A percentile compares a stretch with the other conserved stretches of the same genome.
phyloP scores from a whole-genome alignment of 306 rosid genomes.

The Vicia villosa region DNA sequence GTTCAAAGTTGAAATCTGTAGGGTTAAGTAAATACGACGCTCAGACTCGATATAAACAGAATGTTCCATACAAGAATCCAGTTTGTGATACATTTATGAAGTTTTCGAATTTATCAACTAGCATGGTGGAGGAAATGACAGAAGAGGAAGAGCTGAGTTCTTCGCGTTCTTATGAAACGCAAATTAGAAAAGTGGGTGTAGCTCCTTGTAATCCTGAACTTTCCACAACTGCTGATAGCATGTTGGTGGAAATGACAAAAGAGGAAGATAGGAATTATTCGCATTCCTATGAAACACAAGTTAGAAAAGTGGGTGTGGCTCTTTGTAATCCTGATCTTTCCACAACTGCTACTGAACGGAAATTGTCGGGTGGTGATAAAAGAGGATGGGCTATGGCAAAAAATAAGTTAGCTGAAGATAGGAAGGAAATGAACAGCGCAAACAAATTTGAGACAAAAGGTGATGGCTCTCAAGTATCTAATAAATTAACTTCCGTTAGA shows the following conservation, averaged over 20 bases:
- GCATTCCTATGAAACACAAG: slow-evolving; percentile 38
- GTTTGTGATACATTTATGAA: slow-evolving; percentile 36
- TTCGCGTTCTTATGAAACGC: slow-evolving; percentile 36
- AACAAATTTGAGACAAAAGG: slow-evolving; percentile 26
- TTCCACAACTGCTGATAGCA: slow-evolving; percentile 3
- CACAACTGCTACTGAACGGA: neutral
- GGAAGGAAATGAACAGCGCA: slow-evolving; percentile 33
- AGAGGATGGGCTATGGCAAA: slow-evolving; percentile 45
- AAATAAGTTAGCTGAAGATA: slow-evolving; percentile 38
- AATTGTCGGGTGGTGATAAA: slow-evolving; percentile 44
- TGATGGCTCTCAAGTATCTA: slow-evolving; percentile 27
- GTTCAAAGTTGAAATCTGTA: slow-evolving; percentile 36
- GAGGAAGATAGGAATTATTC: slow-evolving; percentile 41
- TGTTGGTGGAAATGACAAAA: slow-evolving; percentile 40
- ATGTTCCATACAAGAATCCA: slow-evolving; percentile 21
- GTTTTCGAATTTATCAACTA: slow-evolving; percentile 39
- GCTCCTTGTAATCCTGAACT: slow-evolving; percentile 26
- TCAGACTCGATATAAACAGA: neutral
- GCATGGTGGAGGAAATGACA: slow-evolving; percentile 42
- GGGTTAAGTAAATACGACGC: slow-evolving; percentile 38
- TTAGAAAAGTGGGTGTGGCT: slow-evolving; percentile 16
- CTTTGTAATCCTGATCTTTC: slow-evolving; percentile 25
- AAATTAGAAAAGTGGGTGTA: slow-evolving; percentile 16
- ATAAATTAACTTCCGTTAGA: slow-evolving; percentile 31
- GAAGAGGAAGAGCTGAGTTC: slow-evolving; percentile 43